Base-by-base conservation (phyloP, 164 flowering plant species). In the Annona squamosa region DNA sequence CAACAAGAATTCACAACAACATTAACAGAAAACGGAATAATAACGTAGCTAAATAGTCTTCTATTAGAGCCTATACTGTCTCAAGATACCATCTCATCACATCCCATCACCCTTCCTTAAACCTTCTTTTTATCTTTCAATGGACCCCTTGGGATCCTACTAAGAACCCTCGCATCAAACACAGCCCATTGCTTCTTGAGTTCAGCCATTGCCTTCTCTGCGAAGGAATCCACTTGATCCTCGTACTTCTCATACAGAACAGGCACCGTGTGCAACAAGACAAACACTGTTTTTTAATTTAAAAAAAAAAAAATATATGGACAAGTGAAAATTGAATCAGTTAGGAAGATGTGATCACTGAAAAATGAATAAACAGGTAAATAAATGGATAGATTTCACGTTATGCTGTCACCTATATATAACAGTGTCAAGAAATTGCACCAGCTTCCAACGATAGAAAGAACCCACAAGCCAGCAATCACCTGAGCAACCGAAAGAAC, bases 211-310 rank as follows among this genome's bases (percentile, higher is more conserved):
- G 93, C 93, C 82, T 87, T 92, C 87, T 91, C 95, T 2, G 87
- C 92, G 72, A 82, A 89, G 46, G 90, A 13, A 68, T 94, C 98
- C 26, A 94, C 85, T 65, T 88, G 76, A 76, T 89, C 92, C 76
- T 94, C 98, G 56, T 91, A 89, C 72, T 90, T 94, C 86, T 94
- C 97, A 66, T 94, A 94, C 4, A 94, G 72, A 46, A 88, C 88
- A 43, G 98, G 97, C 67, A 94, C 85, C 0, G 97, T 94, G 82
- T 80, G 85, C n/a, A 91, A 85, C 79, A 86, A 67, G 44, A 93
- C 87, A 57, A 86, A 83, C 17, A 47, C 94, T 93, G 87, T 72
- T 77, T 67, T 10, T 26, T 26, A 26, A 26, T 48, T 46, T n/a
- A 63, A 62, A 4, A n/a, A 13, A 44, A 67, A 18, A 67, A 18